Evolutionary conservation across 2,329 filamentous ascomycete genomes (phyloP).

Genomic region (Penicillium psychrosexuale): DNA sequence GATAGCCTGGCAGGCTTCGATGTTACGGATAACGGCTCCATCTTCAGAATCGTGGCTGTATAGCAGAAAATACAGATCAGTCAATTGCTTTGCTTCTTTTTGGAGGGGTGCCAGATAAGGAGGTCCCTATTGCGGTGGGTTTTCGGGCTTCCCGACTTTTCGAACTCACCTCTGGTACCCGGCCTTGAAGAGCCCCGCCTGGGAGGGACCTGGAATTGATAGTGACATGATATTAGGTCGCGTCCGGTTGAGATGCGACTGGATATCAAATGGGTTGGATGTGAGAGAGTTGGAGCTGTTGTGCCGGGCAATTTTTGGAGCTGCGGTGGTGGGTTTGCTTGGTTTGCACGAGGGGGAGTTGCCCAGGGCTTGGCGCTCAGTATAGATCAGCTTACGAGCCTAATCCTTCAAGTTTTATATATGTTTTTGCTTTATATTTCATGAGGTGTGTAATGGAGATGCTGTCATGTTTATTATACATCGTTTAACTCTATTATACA

Average conservation of each 20-base stretch:
- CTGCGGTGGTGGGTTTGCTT: constrained; percentile 36
- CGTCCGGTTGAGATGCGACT: constrained; percentile 25
- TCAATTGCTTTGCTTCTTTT: constrained; percentile 13
- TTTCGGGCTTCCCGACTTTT: constrained; percentile 4
- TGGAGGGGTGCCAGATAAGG: constrained; percentile 24
- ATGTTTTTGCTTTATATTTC: background rate
- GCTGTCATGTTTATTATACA: background rate
- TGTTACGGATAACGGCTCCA: constrained; percentile 96
- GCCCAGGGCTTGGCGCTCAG: constrained; percentile 10
- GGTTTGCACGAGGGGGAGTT: constrained; percentile 38
- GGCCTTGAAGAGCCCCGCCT: constrained; percentile 88
- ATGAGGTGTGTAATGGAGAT: background rate
- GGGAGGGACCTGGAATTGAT: constrained; percentile 90
- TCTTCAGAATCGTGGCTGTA: constrained; percentile 95
- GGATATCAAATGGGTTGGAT: constrained; percentile 13
- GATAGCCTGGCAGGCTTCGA: constrained; percentile 96
- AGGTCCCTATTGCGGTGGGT: constrained; percentile 14
- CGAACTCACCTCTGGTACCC: constrained; percentile 84
- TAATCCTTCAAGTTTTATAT: background rate
- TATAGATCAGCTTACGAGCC: background rate
- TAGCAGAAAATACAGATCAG: constrained; percentile 15
- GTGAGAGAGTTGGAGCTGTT: constrained; percentile 24
- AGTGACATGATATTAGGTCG: constrained; percentile 67
- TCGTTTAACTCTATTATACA: background rate
- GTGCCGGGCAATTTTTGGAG: constrained; percentile 40